Conservation (phyloP, 2,329 filamentous ascomycete genomes). For the Neophaeococcomyces aloes region DNA sequence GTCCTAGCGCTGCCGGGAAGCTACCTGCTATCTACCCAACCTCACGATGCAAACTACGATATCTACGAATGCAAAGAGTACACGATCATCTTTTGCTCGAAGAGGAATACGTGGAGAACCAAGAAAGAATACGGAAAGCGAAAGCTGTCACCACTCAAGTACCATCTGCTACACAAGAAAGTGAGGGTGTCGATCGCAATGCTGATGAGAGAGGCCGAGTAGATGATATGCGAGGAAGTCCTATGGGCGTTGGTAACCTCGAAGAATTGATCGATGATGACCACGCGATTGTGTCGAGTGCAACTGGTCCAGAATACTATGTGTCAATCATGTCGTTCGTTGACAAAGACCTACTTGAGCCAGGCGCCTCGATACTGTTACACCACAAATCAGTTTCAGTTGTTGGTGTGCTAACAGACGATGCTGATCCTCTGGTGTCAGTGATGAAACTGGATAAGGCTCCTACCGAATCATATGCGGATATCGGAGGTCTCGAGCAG, state of each 20-base stretch:
- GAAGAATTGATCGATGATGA: conserved; percentile 99
- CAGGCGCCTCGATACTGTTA: conserved; percentile 84
- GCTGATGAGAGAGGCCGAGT: conserved; percentile 91
- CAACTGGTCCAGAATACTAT: conserved; percentile 96
- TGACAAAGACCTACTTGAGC: conserved; percentile 95
- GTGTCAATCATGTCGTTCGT: conserved; percentile 99
- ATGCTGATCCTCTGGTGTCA: conserved; percentile 86
- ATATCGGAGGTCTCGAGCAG: conserved; percentile 88
- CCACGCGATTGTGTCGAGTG: conserved; percentile 95
- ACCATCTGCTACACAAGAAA: conserved; percentile 49
- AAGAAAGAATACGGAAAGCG: conserved; percentile 86
- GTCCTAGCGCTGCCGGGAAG: conserved; percentile 89
- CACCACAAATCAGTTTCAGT: conserved; percentile 98
- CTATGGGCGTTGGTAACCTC: conserved; percentile 94
- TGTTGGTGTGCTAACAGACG: conserved; percentile 91
- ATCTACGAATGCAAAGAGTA: conserved; percentile 95
- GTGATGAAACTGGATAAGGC: conserved; percentile 99
- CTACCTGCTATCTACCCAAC: conserved; percentile 89
- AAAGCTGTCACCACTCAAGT: conserved; percentile 62
- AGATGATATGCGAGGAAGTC: conserved; percentile 96
- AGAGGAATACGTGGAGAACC: conserved; percentile 98
- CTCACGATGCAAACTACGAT: conserved; percentile 91
- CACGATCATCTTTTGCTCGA: conserved; percentile 95
- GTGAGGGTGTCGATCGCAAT: conserved; percentile 73
- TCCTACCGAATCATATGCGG: conserved; percentile 93